phyloP scores from a whole-genome alignment of 257 asterid species.

The Solanum gracilifrons region DNA sequence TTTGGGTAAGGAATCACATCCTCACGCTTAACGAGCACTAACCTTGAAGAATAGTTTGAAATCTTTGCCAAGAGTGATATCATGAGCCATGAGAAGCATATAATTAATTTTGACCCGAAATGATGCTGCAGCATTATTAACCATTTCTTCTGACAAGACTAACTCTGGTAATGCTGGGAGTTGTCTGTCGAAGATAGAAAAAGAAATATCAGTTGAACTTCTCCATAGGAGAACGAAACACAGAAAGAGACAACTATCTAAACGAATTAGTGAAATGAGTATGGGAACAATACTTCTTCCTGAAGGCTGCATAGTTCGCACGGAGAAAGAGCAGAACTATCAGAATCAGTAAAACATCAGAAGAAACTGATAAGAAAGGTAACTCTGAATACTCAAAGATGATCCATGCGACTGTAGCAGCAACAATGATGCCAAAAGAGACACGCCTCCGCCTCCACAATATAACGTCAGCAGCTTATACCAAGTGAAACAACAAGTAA shows the following conservation, averaged over 20 bases:
- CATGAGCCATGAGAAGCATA: conserved; percentile 95
- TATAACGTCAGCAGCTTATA: conserved; percentile 77
- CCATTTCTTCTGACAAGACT: conserved; percentile 91
- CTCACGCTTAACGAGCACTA: conserved; percentile 2
- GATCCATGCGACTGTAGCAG: conserved; percentile 80
- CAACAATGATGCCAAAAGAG: conserved; percentile 56
- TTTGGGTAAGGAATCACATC: not conserved
- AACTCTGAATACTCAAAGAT: conserved; percentile 72
- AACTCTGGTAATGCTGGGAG: conserved; percentile 67
- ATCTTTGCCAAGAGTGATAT: conserved; percentile 91
- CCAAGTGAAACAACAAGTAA: conserved; percentile 16
- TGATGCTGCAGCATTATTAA: conserved; percentile 82
- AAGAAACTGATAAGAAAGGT: conserved; percentile 64
- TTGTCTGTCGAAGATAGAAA: conserved; percentile 37
- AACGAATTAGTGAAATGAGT: not conserved
- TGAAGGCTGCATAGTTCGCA: conserved; percentile 61
- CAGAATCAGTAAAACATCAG: conserved; percentile 70
- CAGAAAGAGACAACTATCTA: not conserved
- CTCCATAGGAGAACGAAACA: not conserved
- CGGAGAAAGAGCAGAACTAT: conserved; percentile 60
- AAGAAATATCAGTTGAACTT: conserved; percentile 11
- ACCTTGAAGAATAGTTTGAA: conserved; percentile 91
- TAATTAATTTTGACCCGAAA: conserved; percentile 86
- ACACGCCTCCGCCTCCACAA: conserved; percentile 65
- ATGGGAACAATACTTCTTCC: conserved; percentile 40